Evolutionary conservation across 2,329 filamentous ascomycete genomes (phyloP).

Genomic region (Ophiocordyceps unilateralis): DNA sequence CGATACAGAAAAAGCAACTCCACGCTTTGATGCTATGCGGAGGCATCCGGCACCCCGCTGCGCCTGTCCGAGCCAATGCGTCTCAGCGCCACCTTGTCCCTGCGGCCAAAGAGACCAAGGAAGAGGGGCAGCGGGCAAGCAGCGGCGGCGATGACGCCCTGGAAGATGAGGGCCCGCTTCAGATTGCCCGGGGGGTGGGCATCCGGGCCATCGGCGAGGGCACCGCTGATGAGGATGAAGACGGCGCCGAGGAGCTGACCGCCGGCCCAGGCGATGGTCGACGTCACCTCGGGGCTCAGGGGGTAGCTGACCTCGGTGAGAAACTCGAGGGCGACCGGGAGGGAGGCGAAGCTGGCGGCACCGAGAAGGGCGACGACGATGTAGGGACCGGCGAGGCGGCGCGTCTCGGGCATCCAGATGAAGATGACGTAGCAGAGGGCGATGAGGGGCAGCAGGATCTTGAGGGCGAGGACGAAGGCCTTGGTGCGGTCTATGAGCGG

Average conservation of each 20-base stretch:
- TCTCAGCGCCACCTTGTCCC: conserved; percentile 30
- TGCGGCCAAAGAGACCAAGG: conserved; percentile 52
- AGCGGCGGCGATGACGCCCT: conserved; percentile 51
- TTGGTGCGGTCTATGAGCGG: conserved; percentile 79
- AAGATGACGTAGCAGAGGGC: conserved; percentile 59
- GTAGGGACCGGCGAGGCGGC: conserved; percentile 51
- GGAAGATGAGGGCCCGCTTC: conserved; percentile 59
- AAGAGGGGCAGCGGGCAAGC: conserved; percentile 50
- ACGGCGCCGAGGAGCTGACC: conserved; percentile 74
- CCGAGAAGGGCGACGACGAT: conserved; percentile 61
- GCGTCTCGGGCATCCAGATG: conserved; percentile 55
- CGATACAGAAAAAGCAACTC: too few species aligned
- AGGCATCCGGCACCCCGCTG: conserved; percentile 4
- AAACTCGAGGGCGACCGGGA: conserved; percentile 76
- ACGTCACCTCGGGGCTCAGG: conserved; percentile 69
- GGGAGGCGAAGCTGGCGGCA: conserved; percentile 59
- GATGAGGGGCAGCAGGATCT: conserved; percentile 57
- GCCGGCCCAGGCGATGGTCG: conserved; percentile 67
- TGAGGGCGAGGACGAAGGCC: conserved; percentile 56
- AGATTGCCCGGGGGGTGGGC: conserved; percentile 52
- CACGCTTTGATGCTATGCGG: background rate
- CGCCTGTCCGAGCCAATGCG: conserved; percentile 27
- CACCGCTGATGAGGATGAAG: conserved; percentile 72
- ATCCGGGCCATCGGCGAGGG: conserved; percentile 38
- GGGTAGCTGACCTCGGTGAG: conserved; percentile 79